Conservation (phyloP, 805 yeast genomes). For the Candida gorgasii region DNA sequence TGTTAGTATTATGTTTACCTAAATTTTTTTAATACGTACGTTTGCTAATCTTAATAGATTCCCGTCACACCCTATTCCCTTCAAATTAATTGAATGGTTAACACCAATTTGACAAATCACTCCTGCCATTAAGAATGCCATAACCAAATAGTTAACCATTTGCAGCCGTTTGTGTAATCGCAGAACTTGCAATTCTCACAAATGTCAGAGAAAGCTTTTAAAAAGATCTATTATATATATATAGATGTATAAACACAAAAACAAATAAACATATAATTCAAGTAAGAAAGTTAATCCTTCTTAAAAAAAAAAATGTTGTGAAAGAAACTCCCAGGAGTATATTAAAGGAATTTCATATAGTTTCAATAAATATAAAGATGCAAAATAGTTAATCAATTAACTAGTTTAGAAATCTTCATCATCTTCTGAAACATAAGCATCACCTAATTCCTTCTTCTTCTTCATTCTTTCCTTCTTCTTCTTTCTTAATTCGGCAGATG, state of each 20-base stretch:
- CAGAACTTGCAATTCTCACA: neutral
- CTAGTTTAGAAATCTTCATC: conserved; percentile 69
- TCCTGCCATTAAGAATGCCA: neutral
- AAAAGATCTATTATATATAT: conserved; percentile 17
- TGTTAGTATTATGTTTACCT: conserved; percentile 6
- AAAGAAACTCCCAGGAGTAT: conserved; percentile 4
- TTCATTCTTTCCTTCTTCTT: conserved; percentile 99
- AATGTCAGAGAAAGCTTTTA: neutral
- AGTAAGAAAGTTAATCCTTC: conserved; percentile 4
- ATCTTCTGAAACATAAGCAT: conserved; percentile 92
- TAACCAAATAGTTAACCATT: neutral
- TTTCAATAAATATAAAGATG: conserved; percentile 3
- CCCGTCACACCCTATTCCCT: too few species aligned
- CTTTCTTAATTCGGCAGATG: conserved; percentile 99
- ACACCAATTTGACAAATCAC: neutral
- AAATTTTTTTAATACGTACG: conserved; percentile 1
- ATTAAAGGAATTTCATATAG: conserved; percentile 2
- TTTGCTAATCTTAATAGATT: conserved; percentile 2
- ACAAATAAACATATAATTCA: conserved; percentile 17
- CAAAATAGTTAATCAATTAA: neutral
- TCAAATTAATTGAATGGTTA: too few species aligned
- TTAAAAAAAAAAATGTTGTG: conserved; percentile 9
- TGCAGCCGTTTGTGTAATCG: conserved; percentile 6
- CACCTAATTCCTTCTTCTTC: conserved; percentile 99
- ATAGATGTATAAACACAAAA: conserved; percentile 17